Evolutionary conservation across 1,139 yeast genomes (phyloP), one percentile per base, ranked within the genome.

Genomic region (Candida sp.): DNA sequence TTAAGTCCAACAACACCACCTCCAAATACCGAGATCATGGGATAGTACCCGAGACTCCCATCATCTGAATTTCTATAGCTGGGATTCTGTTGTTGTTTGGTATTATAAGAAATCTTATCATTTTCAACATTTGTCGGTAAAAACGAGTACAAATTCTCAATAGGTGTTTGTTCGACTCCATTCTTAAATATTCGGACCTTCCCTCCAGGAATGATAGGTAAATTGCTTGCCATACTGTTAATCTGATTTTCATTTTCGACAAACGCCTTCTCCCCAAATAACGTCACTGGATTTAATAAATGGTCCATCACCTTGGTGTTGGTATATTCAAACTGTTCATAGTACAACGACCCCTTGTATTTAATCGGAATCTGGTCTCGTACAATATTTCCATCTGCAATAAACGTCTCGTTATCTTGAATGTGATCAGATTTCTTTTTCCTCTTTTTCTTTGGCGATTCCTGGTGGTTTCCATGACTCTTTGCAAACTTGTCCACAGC

Each of bases 291-390:
- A 46, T 85, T 82, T 45, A 87, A 66, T 42, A 86, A 65, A 56
- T 84, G 90, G 41, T 84, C 87, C 89, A 87, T 85, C 36, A 75
- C 77, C 48, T 83, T 85, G 0, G 95, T 82, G 22, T 84, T 74
- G 8, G 87, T 81, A 56, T 89, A 93, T 60, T 93, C 98, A 45
- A 81, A 84, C 51, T 87, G 89, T 60, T 95, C 99, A 60, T 83
- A 90, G 64, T 82, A 90, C 33, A 89, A 65, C 39, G 83, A 83
- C 47, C 79, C 85, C 56, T 85, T 87, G 63, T 87, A 90, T 54
- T 87, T 77, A 41, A 93, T 87, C 1, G 98, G 97, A 43, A 88
- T 84, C 52, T 95, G 89, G 57, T 90, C 98, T 46, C 99, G 73
- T 2, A 78, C 66, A 9, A 87, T 68, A 47, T 73, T 73, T 22